Evolutionary conservation across 257 asterid genomes (phyloP), one percentile per base, ranked within the genome.

Genomic region (Leptodermis oblonga): DNA sequence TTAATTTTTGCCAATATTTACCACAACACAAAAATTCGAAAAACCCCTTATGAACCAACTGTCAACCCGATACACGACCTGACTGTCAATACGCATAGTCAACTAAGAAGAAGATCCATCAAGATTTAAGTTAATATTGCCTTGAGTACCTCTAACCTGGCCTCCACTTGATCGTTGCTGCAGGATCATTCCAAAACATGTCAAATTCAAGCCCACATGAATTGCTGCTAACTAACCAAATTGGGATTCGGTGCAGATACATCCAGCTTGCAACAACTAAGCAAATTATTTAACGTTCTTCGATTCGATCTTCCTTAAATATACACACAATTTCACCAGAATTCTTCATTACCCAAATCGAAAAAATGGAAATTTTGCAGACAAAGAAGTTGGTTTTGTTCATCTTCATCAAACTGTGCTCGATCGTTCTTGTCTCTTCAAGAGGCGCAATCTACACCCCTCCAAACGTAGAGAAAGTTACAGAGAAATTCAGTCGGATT

Each of bases 241-340:
- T n/a, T 74, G 72, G 42, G 78, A 80, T 78, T 80, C 67, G 58
- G 39, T 53, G 55, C 43, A 67, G 82, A 70, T 73, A 70, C 73
- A 78, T 73, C 82, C 88, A 91, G 95, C 96, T 91, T 82, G 95
- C 87, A 70, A 84, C 92, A 88, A 85, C 96, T 88, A 82, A 82
- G 87, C 92, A 10, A 75, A 73, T 30, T 59, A 41, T 41, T n/a
- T n/a, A 53, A 72, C 72, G 55, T 39, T 70, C 31, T 73, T 37
- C 52, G n/a, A n/a, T n/a, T n/a, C n/a, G n/a, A n/a, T n/a, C n/a
- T 20, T 39, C 34, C 2, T 30, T 28, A 28, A 56, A 81, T 88
- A 83, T 74, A 74, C 78, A 80, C 55, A 62, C 41, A 69, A 31
- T 37, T 60, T 41, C 62, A 46, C 70, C 53, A 30, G 65, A 56